Conservation (phyloP, 148 eudicot species). For the Vaccinium corymbosum region DNA sequence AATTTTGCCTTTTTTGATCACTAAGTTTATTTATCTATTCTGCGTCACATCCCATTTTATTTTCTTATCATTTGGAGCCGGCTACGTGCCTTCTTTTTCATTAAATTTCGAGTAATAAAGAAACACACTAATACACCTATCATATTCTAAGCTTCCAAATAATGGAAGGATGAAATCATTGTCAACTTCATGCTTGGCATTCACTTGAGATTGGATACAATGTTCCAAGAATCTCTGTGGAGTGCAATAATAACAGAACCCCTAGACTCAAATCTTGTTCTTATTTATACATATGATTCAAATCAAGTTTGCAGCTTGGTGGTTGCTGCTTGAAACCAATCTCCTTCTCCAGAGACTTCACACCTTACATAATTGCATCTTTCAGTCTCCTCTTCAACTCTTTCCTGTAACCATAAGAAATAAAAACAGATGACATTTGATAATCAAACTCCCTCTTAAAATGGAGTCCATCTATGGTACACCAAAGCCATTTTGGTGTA, state of each 20-base stretch:
- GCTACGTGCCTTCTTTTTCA: neutral
- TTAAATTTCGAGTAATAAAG: neutral
- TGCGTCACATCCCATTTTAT: neutral
- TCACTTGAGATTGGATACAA: neutral
- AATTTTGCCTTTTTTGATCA: too few species aligned
- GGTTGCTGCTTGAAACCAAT: neutral
- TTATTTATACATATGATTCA: neutral
- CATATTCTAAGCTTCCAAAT: neutral
- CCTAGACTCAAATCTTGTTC: neutral
- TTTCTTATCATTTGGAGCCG: neutral
- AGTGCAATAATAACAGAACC: neutral
- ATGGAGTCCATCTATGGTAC: too few species aligned
- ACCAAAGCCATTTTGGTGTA: too few species aligned
- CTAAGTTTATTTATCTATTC: too few species aligned
- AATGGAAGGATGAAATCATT: neutral
- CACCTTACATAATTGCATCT: conserved; percentile 13
- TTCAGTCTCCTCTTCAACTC: conserved; percentile 67
- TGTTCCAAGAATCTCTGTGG: neutral
- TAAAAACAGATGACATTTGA: neutral
- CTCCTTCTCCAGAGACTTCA: neutral
- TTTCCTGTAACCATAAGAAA: conserved; percentile 36
- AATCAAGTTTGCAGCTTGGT: neutral
- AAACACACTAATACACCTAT: neutral
- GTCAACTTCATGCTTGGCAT: neutral
- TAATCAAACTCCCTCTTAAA: neutral